A percentile compares a stretch with the other conserved stretches of the same genome.
Evolutionary conservation across 805 yeast species (phyloP).

Genomic region (Candida ascalaphidarum): DNA sequence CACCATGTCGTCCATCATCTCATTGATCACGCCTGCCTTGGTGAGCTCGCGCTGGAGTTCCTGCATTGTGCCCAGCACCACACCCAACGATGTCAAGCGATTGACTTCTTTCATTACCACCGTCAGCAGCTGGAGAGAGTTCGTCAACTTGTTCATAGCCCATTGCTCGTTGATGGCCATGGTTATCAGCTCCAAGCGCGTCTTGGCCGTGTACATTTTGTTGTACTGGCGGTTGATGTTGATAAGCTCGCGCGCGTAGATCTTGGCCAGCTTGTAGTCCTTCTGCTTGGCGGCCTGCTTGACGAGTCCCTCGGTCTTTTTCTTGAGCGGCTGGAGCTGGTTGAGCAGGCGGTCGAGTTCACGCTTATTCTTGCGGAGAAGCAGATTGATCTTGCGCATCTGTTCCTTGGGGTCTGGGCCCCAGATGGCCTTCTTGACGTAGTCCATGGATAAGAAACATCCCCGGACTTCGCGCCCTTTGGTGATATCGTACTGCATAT

Average conservation of each 20-base stretch:
- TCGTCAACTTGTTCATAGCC: conserved; percentile 73
- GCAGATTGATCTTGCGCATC: conserved; percentile 68
- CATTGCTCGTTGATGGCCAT: conserved; percentile 91
- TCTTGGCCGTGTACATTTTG: conserved; percentile 69
- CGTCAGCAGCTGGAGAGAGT: conserved; percentile 71
- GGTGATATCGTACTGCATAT: too few relatives aligned
- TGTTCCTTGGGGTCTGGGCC: conserved; percentile 97
- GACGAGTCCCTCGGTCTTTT: conserved; percentile 71
- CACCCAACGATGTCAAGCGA: conserved; percentile 68
- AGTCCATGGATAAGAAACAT: too few relatives aligned
- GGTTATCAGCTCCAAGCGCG: conserved; percentile 76
- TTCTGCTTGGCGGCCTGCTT: conserved; percentile 67
- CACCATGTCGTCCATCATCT: conserved; percentile 88
- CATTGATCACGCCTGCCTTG: conserved; percentile 81
- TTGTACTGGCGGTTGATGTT: conserved; percentile 65
- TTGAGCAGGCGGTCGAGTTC: conserved; percentile 74
- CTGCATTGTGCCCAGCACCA: conserved; percentile 72
- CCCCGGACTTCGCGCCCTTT: too few relatives aligned
- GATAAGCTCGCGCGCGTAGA: conserved; percentile 78
- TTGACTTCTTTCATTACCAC: conserved; percentile 86
- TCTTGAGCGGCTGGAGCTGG: conserved; percentile 49
- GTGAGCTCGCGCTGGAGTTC: conserved; percentile 80
- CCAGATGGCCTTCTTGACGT: conserved; percentile 78
- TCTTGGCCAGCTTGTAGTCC: conserved; percentile 64
- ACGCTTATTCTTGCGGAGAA: conserved; percentile 77